phyloP scores from a whole-genome alignment of 345 rosid genomes.

The Kernera saxatilis region DNA sequence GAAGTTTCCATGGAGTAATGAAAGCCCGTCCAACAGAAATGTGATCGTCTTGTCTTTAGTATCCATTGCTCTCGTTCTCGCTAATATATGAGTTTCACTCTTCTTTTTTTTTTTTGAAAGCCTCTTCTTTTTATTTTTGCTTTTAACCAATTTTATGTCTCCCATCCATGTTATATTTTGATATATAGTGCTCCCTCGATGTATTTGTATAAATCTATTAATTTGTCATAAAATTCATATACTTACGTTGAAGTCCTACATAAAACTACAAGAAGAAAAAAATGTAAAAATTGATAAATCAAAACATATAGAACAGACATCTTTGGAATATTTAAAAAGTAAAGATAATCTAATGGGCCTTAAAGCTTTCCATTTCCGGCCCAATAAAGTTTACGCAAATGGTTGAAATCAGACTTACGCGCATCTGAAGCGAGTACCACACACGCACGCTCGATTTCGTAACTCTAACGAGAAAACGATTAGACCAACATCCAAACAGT shows the following conservation, averaged over 20 bases:
- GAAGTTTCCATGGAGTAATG: not conserved
- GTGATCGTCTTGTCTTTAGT: not conserved
- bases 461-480: not conserved
- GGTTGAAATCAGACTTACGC: not conserved
- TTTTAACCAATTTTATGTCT: not conserved
- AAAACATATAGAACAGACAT: too few relatives aligned
- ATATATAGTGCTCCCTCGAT: too few relatives aligned
- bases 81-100: not conserved
- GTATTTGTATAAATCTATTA: not conserved
- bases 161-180: not conserved
- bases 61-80: not conserved
- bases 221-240: not conserved
- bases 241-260: too few relatives aligned
- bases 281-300: too few relatives aligned
- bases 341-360: not conserved
- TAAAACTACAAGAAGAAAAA: not conserved
- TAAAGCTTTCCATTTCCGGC: not conserved
- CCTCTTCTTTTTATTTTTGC: not conserved
- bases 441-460: not conserved
- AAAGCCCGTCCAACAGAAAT: not conserved
- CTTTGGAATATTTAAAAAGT: too few relatives aligned
- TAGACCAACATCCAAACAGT: not conserved
- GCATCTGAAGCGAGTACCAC: not conserved
- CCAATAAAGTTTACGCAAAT: not conserved
- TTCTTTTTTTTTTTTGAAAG: too few relatives aligned